phyloP scores from a whole-genome alignment of 2,329 filamentous ascomycete species.

The Alternaria infectoria region DNA sequence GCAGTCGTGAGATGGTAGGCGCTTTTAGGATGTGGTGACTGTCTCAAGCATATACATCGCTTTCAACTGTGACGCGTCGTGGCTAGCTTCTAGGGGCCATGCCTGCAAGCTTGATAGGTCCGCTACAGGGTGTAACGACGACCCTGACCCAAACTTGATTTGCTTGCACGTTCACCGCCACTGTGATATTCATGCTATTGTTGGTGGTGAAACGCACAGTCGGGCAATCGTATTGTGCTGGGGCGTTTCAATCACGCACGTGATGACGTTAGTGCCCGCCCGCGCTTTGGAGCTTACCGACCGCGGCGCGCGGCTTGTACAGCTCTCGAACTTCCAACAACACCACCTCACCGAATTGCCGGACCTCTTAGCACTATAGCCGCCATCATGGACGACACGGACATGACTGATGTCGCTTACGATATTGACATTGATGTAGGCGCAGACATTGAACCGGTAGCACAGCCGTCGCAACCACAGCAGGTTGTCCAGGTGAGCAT shows the following conservation, averaged over 20 bases:
- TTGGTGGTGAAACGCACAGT: background rate
- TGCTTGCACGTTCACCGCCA: background rate
- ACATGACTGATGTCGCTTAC: constrained; percentile 45
- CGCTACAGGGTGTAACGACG: background rate
- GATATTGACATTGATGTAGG: constrained; percentile 47
- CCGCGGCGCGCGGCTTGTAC: constrained; percentile 9
- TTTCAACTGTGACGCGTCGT: background rate
- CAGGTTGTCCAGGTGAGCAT: constrained; percentile 24
- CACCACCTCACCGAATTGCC: constrained; percentile 22
- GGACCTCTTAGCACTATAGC: constrained; percentile 4
- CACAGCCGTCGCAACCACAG: constrained; percentile 25
- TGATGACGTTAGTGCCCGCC: constrained; percentile 20
- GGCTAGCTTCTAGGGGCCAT: background rate
- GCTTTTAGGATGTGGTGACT: background rate
- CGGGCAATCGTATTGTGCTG: background rate
- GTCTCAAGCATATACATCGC: background rate
- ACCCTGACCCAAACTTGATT: background rate
- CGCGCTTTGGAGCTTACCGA: constrained; percentile 8
- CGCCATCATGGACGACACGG: constrained; percentile 38
- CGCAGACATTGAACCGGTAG: constrained; percentile 24
- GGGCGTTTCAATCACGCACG: constrained; percentile 6
- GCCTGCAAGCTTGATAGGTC: background rate
- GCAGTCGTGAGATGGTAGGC: constrained; percentile 16
- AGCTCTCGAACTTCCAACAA: constrained; percentile 6
- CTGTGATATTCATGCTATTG: too few relatives aligned